These are phyloP conservation scores for Calocybe cyanea DNA, from an alignment of 768 basidiomycete genomes.

Conservation along the genomic window DNA sequence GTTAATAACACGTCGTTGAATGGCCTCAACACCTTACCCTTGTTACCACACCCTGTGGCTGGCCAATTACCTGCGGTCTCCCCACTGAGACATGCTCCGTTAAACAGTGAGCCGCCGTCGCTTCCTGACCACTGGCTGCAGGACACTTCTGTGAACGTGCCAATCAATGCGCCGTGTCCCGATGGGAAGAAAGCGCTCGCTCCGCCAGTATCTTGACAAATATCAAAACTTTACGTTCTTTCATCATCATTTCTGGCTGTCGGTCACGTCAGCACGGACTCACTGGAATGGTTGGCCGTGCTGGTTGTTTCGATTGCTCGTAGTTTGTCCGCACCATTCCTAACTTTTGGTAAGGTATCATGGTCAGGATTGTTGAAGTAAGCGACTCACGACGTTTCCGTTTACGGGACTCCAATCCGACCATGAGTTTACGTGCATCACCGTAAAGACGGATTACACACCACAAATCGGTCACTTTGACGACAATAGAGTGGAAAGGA, in stretches of 20 bases:
- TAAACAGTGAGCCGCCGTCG: slow-evolving; percentile 43
- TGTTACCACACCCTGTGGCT: slow-evolving; percentile 46
- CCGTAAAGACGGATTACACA: slow-evolving; percentile 11
- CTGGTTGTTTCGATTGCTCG: slow-evolving; percentile 36
- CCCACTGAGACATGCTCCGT: slow-evolving; percentile 48
- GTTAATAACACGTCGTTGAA: slow-evolving; percentile 1
- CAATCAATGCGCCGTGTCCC: slow-evolving; percentile 50
- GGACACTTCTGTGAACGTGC: slow-evolving; percentile 50
- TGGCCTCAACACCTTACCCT: slow-evolving; percentile 31
- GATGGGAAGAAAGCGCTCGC: slow-evolving; percentile 51
- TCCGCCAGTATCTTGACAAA: slow-evolving; percentile 57
- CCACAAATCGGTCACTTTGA: slow-evolving; percentile 48
- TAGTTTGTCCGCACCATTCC: slow-evolving; percentile 54
- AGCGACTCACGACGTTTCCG: slow-evolving; percentile 36
- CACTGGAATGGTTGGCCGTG: slow-evolving; percentile 48
- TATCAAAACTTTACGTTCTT: slow-evolving; percentile 44
- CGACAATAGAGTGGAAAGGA: slow-evolving; percentile 51
- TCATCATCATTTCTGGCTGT: background rate
- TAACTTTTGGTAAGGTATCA: slow-evolving; percentile 7
- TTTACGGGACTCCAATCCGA: slow-evolving; percentile 31
- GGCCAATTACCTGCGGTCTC: slow-evolving; percentile 52
- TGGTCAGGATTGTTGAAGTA: background rate
- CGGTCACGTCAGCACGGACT: slow-evolving; percentile 14
- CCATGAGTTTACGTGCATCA: background rate
- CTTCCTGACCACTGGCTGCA: slow-evolving; percentile 56